phyloP scores from a whole-genome alignment of 176 grass and related monocot species.

The Hordeum marinum region DNA sequence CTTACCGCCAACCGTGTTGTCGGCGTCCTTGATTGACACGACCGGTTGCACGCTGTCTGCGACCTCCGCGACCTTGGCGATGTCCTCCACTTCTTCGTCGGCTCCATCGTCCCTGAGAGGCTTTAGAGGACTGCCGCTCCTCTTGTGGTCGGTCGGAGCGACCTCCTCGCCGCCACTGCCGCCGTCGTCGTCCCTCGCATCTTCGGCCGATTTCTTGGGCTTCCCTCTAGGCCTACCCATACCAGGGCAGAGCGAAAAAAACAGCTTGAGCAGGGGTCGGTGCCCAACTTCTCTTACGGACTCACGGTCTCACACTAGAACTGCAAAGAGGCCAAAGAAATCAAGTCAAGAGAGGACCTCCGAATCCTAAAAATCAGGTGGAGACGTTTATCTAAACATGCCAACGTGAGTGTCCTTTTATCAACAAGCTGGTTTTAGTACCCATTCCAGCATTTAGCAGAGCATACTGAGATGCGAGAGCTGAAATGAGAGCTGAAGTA shows the following conservation, averaged over 20 bases:
- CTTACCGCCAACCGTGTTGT: slow-evolving; percentile 15
- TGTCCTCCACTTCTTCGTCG: slow-evolving; percentile 31
- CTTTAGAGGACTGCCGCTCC: slow-evolving; percentile 58
- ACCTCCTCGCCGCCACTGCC: slow-evolving; percentile 54
- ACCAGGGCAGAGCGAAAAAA: neutral
- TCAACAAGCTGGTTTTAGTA: neutral
- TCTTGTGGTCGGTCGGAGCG: slow-evolving; percentile 34
- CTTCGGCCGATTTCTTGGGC: slow-evolving; percentile 41
- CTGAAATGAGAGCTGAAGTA: neutral
- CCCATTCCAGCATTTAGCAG: neutral
- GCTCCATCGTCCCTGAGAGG: slow-evolving; percentile 27
- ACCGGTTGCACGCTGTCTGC: slow-evolving; percentile 14
- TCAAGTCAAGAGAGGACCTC: too few relatives aligned
- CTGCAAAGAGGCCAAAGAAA: slow-evolving; percentile 5
- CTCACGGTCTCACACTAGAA: neutral
- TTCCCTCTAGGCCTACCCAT: slow-evolving; percentile 79
- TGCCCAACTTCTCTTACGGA: too few relatives aligned
- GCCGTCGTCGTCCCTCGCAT: slow-evolving; percentile 24
- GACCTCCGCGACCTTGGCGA: slow-evolving; percentile 27
- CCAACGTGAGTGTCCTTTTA: neutral
- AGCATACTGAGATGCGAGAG: neutral
- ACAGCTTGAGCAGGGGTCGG: neutral
- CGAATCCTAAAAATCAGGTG: too few relatives aligned
- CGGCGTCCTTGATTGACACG: slow-evolving; percentile 9
- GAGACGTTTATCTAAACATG: neutral